A percentile compares a stretch with the other conserved stretches of the same genome.
Evolutionary conservation across 2,329 filamentous ascomycete genomes (phyloP).

Genomic region (Colletotrichum echinochloae): DNA sequence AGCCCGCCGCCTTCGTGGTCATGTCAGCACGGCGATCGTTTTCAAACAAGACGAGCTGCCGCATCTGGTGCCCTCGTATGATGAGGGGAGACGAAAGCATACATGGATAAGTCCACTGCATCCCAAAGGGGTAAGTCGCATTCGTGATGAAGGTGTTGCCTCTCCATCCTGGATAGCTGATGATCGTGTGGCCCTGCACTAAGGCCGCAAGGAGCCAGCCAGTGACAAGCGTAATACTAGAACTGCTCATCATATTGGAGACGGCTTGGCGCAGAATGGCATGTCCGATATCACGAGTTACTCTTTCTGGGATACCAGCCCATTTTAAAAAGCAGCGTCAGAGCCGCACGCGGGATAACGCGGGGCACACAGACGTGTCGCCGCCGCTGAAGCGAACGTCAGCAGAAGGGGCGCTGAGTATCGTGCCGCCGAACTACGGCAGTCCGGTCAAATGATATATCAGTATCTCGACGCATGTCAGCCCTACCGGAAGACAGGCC

Average conservation of each 20-base stretch:
- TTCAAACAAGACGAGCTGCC: background rate
- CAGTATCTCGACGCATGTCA: constrained; percentile 16
- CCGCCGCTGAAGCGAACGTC: background rate
- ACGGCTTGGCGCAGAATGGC: background rate
- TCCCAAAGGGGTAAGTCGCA: constrained; percentile 73
- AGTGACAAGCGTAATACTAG: background rate
- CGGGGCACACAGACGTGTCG: constrained; percentile 2
- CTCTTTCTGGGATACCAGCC: background rate
- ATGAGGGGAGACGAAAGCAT: constrained; percentile 45
- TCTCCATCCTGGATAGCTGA: constrained; percentile 74
- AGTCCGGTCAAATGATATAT: background rate
- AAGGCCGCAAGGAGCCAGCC: background rate
- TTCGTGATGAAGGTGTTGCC: constrained; percentile 73
- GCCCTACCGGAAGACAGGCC: constrained; percentile 1
- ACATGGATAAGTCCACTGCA: constrained; percentile 80
- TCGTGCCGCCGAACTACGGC: background rate
- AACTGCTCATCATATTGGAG: background rate
- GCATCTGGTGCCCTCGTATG: background rate
- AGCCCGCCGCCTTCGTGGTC: constrained; percentile 73
- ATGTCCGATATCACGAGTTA: background rate
- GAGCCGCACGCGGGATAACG: background rate
- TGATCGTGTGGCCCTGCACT: constrained; percentile 61
- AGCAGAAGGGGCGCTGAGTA: background rate
- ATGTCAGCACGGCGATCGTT: background rate
- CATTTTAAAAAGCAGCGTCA: background rate